These are phyloP conservation scores for Stropharia rugosoannulata DNA, from an alignment of 768 basidiomycete species.

Conservation along the genomic window DNA sequence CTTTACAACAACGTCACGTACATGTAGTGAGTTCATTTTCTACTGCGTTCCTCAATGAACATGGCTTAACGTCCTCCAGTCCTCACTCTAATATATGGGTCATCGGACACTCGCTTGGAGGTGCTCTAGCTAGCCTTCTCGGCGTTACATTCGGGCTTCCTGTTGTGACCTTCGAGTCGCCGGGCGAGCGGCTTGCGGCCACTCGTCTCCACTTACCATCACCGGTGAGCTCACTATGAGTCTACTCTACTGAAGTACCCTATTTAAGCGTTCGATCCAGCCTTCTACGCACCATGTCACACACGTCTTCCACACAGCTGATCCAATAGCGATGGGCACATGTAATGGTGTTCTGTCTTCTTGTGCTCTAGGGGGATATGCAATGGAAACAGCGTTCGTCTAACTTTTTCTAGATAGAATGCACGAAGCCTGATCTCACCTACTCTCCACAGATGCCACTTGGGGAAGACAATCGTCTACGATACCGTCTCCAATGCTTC, in stretches of 20 bases:
- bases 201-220: slow-evolving; percentile 80
- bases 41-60: not conserved
- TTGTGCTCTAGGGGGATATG: slow-evolving; percentile 88
- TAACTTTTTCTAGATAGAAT: not conserved
- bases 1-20: slow-evolving; percentile 92
- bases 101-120: slow-evolving; percentile 70
- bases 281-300: slow-evolving; percentile 79
- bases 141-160: slow-evolving; percentile 89
- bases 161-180: slow-evolving; percentile 85
- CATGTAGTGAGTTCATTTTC: slow-evolving; percentile 56
- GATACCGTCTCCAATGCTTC: slow-evolving; percentile 86
- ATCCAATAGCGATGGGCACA: slow-evolving; percentile 90
- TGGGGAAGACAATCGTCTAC: slow-evolving; percentile 83
- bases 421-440: not conserved
- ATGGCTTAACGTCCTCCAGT: slow-evolving; percentile 19
- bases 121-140: slow-evolving; percentile 77
- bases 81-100: slow-evolving; percentile 91
- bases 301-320: slow-evolving; percentile 92
- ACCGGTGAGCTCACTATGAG: slow-evolving; percentile 50
- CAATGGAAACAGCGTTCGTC: slow-evolving; percentile 71
- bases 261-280: slow-evolving; percentile 28
- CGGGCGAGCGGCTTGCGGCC: slow-evolving; percentile 83
- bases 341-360: slow-evolving; percentile 80
- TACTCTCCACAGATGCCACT: slow-evolving; percentile 61
- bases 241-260: not conserved